These are phyloP conservation scores for Proliferodiscus dingleyae DNA, from an alignment of 2,329 filamentous ascomycete species.

Conservation along the genomic window DNA sequence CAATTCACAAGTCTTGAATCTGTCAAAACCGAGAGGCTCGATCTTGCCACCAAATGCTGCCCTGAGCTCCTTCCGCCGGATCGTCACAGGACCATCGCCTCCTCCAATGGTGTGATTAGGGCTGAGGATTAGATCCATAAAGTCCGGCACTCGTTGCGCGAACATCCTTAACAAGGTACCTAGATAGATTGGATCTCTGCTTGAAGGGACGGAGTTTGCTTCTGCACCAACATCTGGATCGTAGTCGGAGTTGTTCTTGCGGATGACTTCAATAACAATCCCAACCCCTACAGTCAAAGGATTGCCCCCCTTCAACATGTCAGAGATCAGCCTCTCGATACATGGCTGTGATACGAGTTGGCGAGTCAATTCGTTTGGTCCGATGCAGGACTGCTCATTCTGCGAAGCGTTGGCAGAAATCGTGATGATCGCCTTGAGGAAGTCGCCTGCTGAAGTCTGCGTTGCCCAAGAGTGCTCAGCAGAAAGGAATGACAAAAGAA, in stretches of 20 bases:
- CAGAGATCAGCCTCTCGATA: constrained; percentile 75
- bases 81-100: constrained; percentile 51
- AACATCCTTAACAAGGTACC: constrained; percentile 86
- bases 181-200: constrained; percentile 90
- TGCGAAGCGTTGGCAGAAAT: constrained; percentile 98
- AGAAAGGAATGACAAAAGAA: constrained; percentile 78
- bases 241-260: constrained; percentile 99
- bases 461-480: constrained; percentile 83
- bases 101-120: constrained; percentile 54
- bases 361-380: constrained; percentile 91
- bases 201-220: constrained; percentile 72
- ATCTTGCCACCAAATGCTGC: constrained; percentile 89
- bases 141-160: constrained; percentile 84
- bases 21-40: constrained; percentile 91
- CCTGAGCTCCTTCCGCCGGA: constrained; percentile 68
- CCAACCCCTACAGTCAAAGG: constrained; percentile 93
- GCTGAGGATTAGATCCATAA: constrained; percentile 85
- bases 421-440: constrained; percentile 97
- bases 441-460: constrained; percentile 94
- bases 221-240: constrained; percentile 86
- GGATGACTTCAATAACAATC: constrained; percentile 96
- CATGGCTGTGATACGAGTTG: constrained; percentile 87
- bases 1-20: constrained; percentile 97
- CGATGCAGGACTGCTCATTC: constrained; percentile 98
- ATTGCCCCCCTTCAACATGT: constrained; percentile 93